phyloP scores from a whole-genome alignment of 2,329 filamentous ascomycete species.

The Fusarium pininemorale region DNA sequence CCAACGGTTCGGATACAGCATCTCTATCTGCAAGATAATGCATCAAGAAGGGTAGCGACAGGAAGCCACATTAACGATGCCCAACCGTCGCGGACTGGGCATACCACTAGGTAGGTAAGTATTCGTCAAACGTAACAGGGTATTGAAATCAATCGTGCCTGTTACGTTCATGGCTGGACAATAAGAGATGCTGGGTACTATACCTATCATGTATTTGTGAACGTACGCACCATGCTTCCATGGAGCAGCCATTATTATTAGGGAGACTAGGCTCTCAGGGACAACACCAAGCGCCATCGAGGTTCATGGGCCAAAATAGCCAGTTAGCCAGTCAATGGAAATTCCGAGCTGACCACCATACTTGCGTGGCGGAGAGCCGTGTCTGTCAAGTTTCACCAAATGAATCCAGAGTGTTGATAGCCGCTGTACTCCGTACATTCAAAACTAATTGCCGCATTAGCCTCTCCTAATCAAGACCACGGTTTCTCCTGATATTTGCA shows the following conservation, averaged over 20 bases:
- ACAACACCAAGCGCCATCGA: not conserved
- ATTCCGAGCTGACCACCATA: slow-evolving; percentile 10
- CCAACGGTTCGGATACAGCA: slow-evolving; percentile 12
- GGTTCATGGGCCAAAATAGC: not conserved
- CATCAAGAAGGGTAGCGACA: slow-evolving; percentile 19
- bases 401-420: not conserved
- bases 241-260: slow-evolving; percentile 7
- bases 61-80: slow-evolving; percentile 19
- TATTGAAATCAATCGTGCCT: slow-evolving; percentile 1
- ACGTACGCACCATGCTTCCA: not conserved
- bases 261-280: not conserved
- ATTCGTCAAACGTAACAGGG: not conserved
- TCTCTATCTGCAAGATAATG: slow-evolving; percentile 20
- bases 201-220: slow-evolving; percentile 4
- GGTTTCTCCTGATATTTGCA: slow-evolving; percentile 20
- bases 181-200: not conserved
- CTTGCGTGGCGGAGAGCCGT: not conserved
- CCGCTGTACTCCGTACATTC: not conserved
- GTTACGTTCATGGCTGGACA: not conserved
- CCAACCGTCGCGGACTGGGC: not conserved
- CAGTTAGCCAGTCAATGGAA: not conserved
- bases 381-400: not conserved
- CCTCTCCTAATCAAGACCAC: not conserved
- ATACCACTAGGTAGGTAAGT: not conserved
- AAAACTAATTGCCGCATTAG: slow-evolving; percentile 1